Percentiles rank a stretch among this genome's conserved stretches.
phyloP scores from a whole-genome alignment of 2,329 filamentous ascomycete species.

The Venturia nashicola region DNA sequence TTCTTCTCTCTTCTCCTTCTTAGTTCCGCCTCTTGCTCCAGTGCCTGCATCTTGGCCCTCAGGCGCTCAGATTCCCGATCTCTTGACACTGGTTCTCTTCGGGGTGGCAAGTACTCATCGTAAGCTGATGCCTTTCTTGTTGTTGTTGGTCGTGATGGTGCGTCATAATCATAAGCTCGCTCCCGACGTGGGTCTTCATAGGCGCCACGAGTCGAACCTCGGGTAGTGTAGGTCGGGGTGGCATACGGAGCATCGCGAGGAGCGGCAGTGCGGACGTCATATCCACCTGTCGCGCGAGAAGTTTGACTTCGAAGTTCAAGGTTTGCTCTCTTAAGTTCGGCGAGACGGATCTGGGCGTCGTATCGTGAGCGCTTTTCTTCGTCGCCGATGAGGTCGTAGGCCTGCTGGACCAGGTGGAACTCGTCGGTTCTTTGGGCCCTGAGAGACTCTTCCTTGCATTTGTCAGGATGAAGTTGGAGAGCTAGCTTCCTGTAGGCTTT shows the following conservation, averaged over 20 bases:
- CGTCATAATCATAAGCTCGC: slow-evolving; percentile 4
- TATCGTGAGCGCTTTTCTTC: slow-evolving; percentile 61
- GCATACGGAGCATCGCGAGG: slow-evolving; percentile 5
- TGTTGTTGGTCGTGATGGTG: not conserved
- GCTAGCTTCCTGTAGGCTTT: slow-evolving; percentile 74
- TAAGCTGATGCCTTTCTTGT: slow-evolving; percentile 2
- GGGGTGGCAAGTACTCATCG: not conserved
- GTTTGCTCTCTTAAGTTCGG: slow-evolving; percentile 48
- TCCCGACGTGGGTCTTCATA: not conserved
- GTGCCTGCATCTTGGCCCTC: not conserved
- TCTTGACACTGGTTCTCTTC: slow-evolving; percentile 4
- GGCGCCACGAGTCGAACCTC: not conserved
- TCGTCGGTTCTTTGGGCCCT: slow-evolving; percentile 72
- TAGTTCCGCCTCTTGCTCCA: not conserved
- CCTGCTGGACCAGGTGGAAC: slow-evolving; percentile 85
- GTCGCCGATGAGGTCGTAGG: slow-evolving; percentile 82
- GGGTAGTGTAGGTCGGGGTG: not conserved
- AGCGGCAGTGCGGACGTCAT: slow-evolving; percentile 7
- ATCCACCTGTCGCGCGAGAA: not conserved
- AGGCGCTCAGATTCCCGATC: slow-evolving; percentile 3
- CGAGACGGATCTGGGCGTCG: slow-evolving; percentile 60
- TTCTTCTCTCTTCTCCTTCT: not conserved
- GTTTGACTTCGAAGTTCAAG: slow-evolving; percentile 1
- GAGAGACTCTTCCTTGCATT: slow-evolving; percentile 57
- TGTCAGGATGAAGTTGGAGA: slow-evolving; percentile 83